Base-by-base conservation (phyloP, 1,284 basidiomycete genomes). In the Phaffia rhodozyma region DNA sequence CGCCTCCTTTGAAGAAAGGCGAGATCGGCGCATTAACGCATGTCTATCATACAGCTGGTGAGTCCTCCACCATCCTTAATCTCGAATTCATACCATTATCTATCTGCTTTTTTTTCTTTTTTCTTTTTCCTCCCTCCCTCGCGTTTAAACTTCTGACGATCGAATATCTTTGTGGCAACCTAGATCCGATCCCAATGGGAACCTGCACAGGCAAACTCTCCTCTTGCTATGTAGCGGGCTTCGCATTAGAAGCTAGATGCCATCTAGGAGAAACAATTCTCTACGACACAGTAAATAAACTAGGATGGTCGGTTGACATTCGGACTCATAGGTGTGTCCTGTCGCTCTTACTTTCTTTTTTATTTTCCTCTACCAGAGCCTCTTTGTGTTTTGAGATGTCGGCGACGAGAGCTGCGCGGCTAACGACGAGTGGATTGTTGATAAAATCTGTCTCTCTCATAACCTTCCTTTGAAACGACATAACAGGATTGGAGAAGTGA, bases 211-310 rank as follows among this genome's bases (percentile, higher is more conserved):
- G 64, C 20, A 66, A 27, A 32, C 64, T 66, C 29, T 61, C 61
- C 13, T 52, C 74, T 9, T 77, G 76, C 66, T 77, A 77, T 65
- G 75, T 73, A 20, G 75, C 75, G 11, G 76, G 76, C 29, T 76
- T 76, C 60, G 73, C 75, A 0, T 68, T 77, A 27, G 76, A 77
- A 66, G 70, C 72, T 29, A 73, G 73, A 49, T 96, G 91, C 72
- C 91, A 93, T 71, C 80, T 87, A 0, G 93, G 93, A 52, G 83
- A 86, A 76, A 84, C 84, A 16, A 85, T 91, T 64, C 78, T 89
- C 16, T 97, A 91, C 73, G 92, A 97, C 72, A 91, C 92, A 0
- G 86, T 94, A 32, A 82, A 81, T 11, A 83, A 86, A 71, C 80
- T 88, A 48, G 84, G 85, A 4, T 97, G 94, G 94, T 76, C 78